Conservation (phyloP, 805 yeast genomes). For the Starmerella lactis-condensi region DNA sequence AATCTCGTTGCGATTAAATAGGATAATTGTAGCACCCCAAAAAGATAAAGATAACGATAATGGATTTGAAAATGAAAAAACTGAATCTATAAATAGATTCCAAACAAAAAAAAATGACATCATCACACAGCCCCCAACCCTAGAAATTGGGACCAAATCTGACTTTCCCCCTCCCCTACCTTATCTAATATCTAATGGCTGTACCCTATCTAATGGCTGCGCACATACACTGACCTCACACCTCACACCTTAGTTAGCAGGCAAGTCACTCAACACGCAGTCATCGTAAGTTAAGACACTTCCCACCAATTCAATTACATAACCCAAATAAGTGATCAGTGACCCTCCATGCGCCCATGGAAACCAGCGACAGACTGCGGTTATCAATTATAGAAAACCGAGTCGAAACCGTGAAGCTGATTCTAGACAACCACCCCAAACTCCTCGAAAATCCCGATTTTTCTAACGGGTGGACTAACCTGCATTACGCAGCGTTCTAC, state of each 20-base stretch:
- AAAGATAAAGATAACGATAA: too few relatives aligned
- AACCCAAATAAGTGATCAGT: background rate
- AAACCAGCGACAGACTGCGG: constrained; percentile 48
- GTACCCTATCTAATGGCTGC: background rate
- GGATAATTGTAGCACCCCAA: too few relatives aligned
- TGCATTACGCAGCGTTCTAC: constrained; percentile 62
- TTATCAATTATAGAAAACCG: constrained; percentile 48
- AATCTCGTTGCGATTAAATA: too few relatives aligned
- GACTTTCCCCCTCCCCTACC: background rate
- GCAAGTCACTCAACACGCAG: too few relatives aligned
- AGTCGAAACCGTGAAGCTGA: constrained; percentile 40
- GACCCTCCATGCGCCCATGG: constrained; percentile 26
- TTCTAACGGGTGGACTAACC: constrained; percentile 58
- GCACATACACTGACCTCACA: constrained; percentile 1
- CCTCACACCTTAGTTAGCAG: too few relatives aligned
- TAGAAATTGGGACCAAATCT: background rate
- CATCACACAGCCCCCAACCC: constrained; percentile 3
- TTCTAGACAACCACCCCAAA: constrained; percentile 51
- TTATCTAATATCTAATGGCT: background rate
- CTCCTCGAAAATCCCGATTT: constrained; percentile 53
- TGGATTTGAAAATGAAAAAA: too few relatives aligned
- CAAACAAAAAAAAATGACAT: too few relatives aligned
- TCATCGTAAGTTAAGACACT: too few relatives aligned
- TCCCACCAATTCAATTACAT: background rate
- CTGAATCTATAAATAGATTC: too few relatives aligned